Evolutionary conservation across 2,329 filamentous ascomycete species (phyloP).

Genomic region (Ophiobolus disseminans): DNA sequence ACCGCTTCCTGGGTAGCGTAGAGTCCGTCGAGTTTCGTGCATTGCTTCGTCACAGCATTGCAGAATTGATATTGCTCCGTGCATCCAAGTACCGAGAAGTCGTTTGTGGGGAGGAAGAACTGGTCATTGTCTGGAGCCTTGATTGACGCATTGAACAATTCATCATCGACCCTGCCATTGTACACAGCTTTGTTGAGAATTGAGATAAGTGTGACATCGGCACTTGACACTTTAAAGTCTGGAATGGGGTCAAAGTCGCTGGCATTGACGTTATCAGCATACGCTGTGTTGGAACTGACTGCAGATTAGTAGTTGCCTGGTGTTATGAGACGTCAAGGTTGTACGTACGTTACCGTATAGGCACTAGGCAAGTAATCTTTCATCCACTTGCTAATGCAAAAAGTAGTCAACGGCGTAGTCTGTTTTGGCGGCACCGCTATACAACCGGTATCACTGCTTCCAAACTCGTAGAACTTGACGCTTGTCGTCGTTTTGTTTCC

Average conservation of each 20-base stretch:
- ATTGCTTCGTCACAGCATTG: conserved; percentile 12
- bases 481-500: conserved; percentile 14
- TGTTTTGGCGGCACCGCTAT: conserved; percentile 6
- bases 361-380: conserved; percentile 16
- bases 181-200: conserved; percentile 26
- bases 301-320: too few species aligned
- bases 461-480: conserved; percentile 26
- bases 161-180: conserved; percentile 14
- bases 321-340: too few species aligned
- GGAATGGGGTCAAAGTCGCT: conserved; percentile 26
- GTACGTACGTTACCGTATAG: conserved; percentile 22
- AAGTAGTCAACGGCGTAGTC: conserved; percentile 15
- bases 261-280: conserved; percentile 14
- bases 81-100: conserved; percentile 25
- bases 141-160: conserved; percentile 20
- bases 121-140: neutral
- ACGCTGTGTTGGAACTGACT: conserved; percentile 14
- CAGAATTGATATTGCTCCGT: conserved; percentile 34
- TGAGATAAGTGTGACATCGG: conserved; percentile 26
- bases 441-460: conserved; percentile 11
- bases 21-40: conserved; percentile 23
- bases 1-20: conserved; percentile 16
- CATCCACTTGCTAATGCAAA: conserved; percentile 24
- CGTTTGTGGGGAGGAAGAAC: conserved; percentile 16
- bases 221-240: conserved; percentile 21